A percentile compares a stretch with the other conserved stretches of the same genome.
These are phyloP conservation scores for Tolypocladium ovalisporum DNA, from an alignment of 2,329 filamentous ascomycete genomes.

Conservation along the genomic window DNA sequence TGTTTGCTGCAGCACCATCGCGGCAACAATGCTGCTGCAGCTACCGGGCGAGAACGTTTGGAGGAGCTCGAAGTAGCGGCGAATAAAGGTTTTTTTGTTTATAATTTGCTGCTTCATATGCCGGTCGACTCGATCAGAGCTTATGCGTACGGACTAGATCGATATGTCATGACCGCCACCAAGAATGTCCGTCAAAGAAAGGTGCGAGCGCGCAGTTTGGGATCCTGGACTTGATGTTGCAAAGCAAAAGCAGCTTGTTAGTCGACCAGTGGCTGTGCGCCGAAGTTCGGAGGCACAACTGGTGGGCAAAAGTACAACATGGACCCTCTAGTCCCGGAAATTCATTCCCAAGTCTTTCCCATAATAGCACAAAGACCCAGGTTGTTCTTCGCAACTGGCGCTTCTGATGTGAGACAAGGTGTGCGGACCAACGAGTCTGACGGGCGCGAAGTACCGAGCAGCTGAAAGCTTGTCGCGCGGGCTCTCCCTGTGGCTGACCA, in stretches of 20 bases:
- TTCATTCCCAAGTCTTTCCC: not conserved
- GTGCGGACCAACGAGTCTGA: not conserved
- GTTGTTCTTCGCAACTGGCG: not conserved
- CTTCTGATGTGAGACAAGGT: slow-evolving; percentile 8
- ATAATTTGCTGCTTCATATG: not conserved
- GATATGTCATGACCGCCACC: not conserved
- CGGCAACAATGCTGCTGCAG: not conserved
- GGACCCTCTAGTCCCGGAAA: not conserved
- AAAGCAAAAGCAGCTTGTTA: not conserved
- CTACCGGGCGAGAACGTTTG: not conserved
- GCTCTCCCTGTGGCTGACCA: slow-evolving; percentile 20
- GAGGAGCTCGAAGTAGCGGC: not conserved
- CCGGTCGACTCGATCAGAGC: not conserved
- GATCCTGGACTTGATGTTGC: not conserved
- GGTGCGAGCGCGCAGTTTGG: not conserved
- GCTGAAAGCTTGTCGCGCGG: slow-evolving; percentile 1
- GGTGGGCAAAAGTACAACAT: not conserved
- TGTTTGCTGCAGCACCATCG: no score
- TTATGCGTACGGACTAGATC: not conserved
- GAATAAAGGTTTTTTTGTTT: not conserved
- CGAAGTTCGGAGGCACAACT: not conserved
- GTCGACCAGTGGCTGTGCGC: not conserved
- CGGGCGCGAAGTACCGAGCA: not conserved
- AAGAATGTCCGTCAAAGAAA: not conserved
- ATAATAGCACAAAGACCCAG: not conserved